These are phyloP conservation scores for Apiospora koreana DNA, from an alignment of 2,329 filamentous ascomycete genomes.

Conservation along the genomic window DNA sequence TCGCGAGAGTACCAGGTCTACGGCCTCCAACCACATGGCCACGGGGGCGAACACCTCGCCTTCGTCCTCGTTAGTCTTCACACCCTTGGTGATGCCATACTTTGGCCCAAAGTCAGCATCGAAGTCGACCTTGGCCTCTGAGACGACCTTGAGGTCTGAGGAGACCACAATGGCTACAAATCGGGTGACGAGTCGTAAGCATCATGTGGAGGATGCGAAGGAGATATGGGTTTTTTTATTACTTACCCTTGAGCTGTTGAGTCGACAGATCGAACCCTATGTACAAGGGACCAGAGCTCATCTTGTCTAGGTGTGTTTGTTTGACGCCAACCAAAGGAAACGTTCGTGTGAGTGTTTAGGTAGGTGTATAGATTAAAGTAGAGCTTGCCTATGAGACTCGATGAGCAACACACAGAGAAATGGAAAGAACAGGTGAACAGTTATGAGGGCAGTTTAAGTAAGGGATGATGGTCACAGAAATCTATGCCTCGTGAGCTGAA, in stretches of 20 bases:
- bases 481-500: not conserved
- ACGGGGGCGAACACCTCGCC: constrained; percentile 92
- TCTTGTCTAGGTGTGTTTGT: constrained; percentile 21
- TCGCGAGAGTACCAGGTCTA: constrained; percentile 80
- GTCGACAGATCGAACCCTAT: constrained; percentile 95
- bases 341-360: not conserved
- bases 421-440: not conserved
- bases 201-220: not conserved
- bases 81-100: constrained; percentile 86
- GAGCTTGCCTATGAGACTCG: not conserved
- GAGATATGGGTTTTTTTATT: constrained; percentile 7
- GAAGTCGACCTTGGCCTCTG: constrained; percentile 92
- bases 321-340: not conserved
- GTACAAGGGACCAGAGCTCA: constrained; percentile 65
- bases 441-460: not conserved
- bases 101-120: constrained; percentile 75
- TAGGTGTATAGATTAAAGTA: not conserved
- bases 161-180: constrained; percentile 75
- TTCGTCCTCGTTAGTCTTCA: constrained; percentile 77
- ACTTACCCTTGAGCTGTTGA: constrained; percentile 86
- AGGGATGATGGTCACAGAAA: not conserved
- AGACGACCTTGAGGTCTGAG: constrained; percentile 76
- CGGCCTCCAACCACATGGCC: constrained; percentile 89
- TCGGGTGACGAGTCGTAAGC: constrained; percentile 16
- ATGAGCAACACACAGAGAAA: not conserved